Evolutionary conservation across 2,329 filamentous ascomycete genomes (phyloP), one percentile per base, ranked within the genome.

Genomic region (Zymoseptoria ardabiliae): DNA sequence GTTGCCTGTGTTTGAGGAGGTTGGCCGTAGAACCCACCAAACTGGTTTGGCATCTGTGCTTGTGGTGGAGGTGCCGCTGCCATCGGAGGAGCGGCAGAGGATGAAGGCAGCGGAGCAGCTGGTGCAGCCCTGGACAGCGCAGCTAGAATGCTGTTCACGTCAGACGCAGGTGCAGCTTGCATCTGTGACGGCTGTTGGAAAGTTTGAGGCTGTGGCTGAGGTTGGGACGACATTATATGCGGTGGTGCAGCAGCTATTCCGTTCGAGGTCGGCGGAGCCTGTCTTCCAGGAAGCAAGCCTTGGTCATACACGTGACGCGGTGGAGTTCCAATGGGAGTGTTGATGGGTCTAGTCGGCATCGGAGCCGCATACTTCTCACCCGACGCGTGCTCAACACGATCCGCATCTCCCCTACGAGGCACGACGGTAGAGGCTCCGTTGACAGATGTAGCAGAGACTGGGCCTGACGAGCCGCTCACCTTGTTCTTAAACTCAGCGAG

Each of bases 401-500:
- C 52, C 45, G 57, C 49, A 53, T 64, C 52, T 19, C 59, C 30
- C 51, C 53, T 56, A 50, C 60, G 56, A 35, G 61, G 50, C 41
- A 60, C 61, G 23, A 57, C 23, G 7, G 53, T 50, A n/a, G 22
- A 21, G 10, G 56, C 52, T 28, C 61, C 63, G 21, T 63, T 66
- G 52, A 56, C 63, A 55, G 61, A 62, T 21, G 60, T 49, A 23
- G 63, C 53, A 13, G 59, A 21, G 5, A 57, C 30, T 30, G 58
- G 50, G 20, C 61, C 58, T 41, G 54, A 55, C 35, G 58, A 23
- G 50, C 62, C 61, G 56, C 62, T 66, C 21, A 72, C 63, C 66
- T 67, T 92, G 72, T 90, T 82, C 77, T 91, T 93, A 81, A 96
- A 96, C 45, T 84, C 85, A n/a, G 78, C 74, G 68, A 99, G 84